Base-by-base conservation (phyloP, 345 rosid genomes). In the Eucalyptus sp. region DNA sequence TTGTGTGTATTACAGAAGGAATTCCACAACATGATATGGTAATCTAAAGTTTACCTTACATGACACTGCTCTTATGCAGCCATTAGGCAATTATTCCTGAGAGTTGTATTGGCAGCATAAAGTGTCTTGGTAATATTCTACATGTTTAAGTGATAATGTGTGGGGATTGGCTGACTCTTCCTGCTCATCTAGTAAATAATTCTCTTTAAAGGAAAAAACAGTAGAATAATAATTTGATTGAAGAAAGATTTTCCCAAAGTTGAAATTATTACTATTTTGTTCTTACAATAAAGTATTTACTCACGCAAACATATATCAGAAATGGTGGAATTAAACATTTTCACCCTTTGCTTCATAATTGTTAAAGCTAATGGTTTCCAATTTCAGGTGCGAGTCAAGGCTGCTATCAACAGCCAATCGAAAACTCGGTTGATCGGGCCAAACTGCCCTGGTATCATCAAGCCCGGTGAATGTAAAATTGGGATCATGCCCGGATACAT, bases 1-100 rank as follows among this genome's bases (percentile, higher is more conserved):
- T 95, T 80, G 99, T 97, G 56, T 97, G 99, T 90, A 96, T 96
- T 62, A 96, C 99, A 0, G 99, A 97, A 93, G 99, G 98, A 86
- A 96, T 96, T 87, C 99, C 99, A 80, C 99, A 96, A 88, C 99
- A 96, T 86, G 99, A 97, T 91, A 97, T 97, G 99, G 99, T 96
- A 41, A 76, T 48, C 29, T 76, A 20, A 41, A 41, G 27, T 20
- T 41, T 20, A 41, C 84, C 84, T 41, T 76, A 41, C 15, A 7
- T 50, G 62, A 25, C 89, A 56, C 58, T 86, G 68, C 83, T 76
- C 48, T 37, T 41, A 76, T 41, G 84, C 29, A 76, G 48, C 83
- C 16, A 41, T 76, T 76, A 37, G 83, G 83, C 83, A 76, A 37
- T 41, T 76, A 76, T 76, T 76, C 83, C 43, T 11, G 43, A 31